phyloP scores from a whole-genome alignment of 1,284 basidiomycete species.

The Testicularia cyperi region DNA sequence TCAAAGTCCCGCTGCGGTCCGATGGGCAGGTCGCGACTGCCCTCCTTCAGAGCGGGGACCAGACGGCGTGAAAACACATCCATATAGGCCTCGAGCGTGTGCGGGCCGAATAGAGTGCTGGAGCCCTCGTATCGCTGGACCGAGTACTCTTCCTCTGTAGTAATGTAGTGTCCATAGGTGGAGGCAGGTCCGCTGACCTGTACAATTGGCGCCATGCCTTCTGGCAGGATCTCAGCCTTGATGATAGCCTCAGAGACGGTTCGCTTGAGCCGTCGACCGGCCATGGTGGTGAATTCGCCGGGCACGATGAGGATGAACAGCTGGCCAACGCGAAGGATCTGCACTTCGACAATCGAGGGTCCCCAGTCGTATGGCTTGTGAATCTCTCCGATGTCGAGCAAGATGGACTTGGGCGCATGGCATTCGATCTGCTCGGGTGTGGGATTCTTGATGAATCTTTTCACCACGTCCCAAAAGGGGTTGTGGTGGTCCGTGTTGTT shows the following conservation, averaged over 20 bases:
- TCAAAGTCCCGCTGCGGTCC: slow-evolving; percentile 72
- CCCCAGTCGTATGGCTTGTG: slow-evolving; percentile 73
- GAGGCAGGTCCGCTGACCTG: slow-evolving; percentile 70
- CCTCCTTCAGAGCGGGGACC: slow-evolving; percentile 61
- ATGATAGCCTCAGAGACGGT: slow-evolving; percentile 70
- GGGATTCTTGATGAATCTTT: slow-evolving; percentile 69
- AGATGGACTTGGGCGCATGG: slow-evolving; percentile 77
- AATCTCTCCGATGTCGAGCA: slow-evolving; percentile 60
- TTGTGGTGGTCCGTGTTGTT: slow-evolving; percentile 70
- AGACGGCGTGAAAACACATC: slow-evolving; percentile 67
- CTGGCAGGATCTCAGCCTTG: slow-evolving; percentile 67
- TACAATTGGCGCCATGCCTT: slow-evolving; percentile 53
- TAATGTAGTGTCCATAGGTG: slow-evolving; percentile 74
- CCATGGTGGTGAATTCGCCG: slow-evolving; percentile 69
- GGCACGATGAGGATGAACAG: slow-evolving; percentile 76
- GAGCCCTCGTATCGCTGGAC: slow-evolving; percentile 80
- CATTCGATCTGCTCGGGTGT: slow-evolving; percentile 71
- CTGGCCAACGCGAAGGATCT: slow-evolving; percentile 77
- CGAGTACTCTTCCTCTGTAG: slow-evolving; percentile 72
- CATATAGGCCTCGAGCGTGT: slow-evolving; percentile 79
- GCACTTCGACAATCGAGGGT: slow-evolving; percentile 73
- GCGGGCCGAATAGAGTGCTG: slow-evolving; percentile 75
- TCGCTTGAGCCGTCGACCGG: slow-evolving; percentile 65
- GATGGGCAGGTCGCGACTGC: slow-evolving; percentile 64
- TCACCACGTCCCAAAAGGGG: slow-evolving; percentile 74